phyloP scores from a whole-genome alignment of 2,329 filamentous ascomycete species.

The Botrytis porri region DNA sequence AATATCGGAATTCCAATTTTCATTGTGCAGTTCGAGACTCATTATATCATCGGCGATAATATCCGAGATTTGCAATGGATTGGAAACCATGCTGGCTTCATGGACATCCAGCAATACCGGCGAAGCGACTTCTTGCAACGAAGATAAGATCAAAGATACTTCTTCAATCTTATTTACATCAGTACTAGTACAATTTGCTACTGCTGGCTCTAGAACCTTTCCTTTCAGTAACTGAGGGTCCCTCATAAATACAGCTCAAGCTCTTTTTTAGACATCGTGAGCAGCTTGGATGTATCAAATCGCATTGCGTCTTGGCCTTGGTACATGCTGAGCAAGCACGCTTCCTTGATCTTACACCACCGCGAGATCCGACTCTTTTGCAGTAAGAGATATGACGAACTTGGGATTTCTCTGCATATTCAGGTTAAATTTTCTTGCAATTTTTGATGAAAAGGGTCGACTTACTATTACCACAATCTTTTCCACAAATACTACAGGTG shows the following conservation, averaged over 20 bases:
- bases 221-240: background rate
- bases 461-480: slow-evolving; percentile 25
- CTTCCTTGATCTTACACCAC: slow-evolving; percentile 21
- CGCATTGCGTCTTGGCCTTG: slow-evolving; percentile 27
- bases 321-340: slow-evolving; percentile 25
- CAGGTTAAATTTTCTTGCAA: background rate
- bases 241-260: slow-evolving; percentile 21
- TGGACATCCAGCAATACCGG: background rate
- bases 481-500: slow-evolving; percentile 25
- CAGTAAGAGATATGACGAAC: slow-evolving; percentile 27
- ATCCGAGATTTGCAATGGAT: background rate
- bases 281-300: slow-evolving; percentile 23
- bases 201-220: background rate
- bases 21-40: background rate
- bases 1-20: background rate
- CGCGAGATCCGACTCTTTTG: slow-evolving; percentile 20
- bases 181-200: background rate
- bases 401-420: slow-evolving; percentile 24
- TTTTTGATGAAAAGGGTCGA: background rate
- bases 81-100: background rate
- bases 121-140: background rate
- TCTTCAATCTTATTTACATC: background rate
- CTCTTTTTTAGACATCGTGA: slow-evolving; percentile 24
- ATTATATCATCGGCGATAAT: background rate
- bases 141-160: background rate